Evolutionary conservation across 2,329 filamentous ascomycete genomes (phyloP).

Genomic region (Fusarium sp.): DNA sequence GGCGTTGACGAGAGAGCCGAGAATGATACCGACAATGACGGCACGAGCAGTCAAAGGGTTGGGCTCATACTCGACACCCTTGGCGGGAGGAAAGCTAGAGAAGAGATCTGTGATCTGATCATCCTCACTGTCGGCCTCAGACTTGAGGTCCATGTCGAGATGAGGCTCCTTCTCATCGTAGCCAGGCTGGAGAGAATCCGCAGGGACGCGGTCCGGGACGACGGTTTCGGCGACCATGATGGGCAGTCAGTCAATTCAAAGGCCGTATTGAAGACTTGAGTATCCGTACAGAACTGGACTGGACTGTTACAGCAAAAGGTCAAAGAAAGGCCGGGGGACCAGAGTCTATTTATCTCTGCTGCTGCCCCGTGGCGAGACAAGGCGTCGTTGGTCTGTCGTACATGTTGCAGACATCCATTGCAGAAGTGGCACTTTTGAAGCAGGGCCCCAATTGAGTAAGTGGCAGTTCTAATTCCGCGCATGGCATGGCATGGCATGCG

Average conservation of each 20-base stretch:
- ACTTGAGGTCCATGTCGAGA: conserved; percentile 48
- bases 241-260: conserved; percentile 19
- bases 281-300: conserved; percentile 6
- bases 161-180: conserved; percentile 46
- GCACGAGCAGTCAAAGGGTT: conserved; percentile 69
- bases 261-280: background rate
- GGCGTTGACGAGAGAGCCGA: conserved; percentile 71
- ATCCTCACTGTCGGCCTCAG: conserved; percentile 45
- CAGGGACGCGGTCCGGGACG: conserved; percentile 33
- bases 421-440: conserved; percentile 28
- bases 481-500: too few relatives aligned
- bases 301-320: conserved; percentile 18
- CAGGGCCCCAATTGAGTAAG: conserved; percentile 10
- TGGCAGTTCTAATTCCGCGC: background rate
- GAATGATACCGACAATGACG: conserved; percentile 66
- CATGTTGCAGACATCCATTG: too few relatives aligned
- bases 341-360: conserved; percentile 34
- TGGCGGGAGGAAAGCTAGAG: conserved; percentile 57
- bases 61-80: conserved; percentile 59
- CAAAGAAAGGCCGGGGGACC: background rate
- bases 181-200: conserved; percentile 31
- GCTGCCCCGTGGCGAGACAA: too few relatives aligned
- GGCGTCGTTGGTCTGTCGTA: too few relatives aligned
- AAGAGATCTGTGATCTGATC: conserved; percentile 55
- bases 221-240: conserved; percentile 40